These are phyloP conservation scores for Amanita inopinata DNA, from an alignment of 768 basidiomycete genomes.

Conservation along the genomic window DNA sequence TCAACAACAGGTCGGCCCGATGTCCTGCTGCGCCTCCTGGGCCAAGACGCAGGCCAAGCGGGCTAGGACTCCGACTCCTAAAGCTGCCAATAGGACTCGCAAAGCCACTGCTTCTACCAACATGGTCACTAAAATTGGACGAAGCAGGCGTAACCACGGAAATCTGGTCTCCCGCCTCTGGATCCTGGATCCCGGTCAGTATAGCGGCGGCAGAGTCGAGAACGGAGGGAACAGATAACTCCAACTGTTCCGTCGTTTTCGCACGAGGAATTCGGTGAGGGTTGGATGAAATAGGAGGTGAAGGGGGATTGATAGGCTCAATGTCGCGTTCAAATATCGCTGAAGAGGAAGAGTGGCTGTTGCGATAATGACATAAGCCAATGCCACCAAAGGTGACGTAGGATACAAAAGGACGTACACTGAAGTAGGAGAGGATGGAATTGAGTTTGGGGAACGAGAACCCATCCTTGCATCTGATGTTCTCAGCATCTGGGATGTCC, in stretches of 20 bases:
- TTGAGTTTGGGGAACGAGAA: conserved; percentile 61
- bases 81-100: conserved; percentile 64
- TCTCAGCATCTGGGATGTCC: conserved; percentile 40
- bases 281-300: conserved; percentile 30
- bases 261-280: conserved; percentile 69
- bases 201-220: conserved; percentile 76
- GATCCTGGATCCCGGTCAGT: conserved; percentile 34
- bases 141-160: conserved; percentile 49
- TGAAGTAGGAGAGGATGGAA: conserved; percentile 72
- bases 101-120: conserved; percentile 38
- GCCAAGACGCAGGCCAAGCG: conserved; percentile 24
- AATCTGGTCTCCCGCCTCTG: conserved; percentile 47
- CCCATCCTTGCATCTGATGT: conserved; percentile 34
- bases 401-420: conserved; percentile 36
- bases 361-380: background rate
- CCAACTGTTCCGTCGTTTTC: conserved; percentile 64
- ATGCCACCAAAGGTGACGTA: conserved; percentile 8
- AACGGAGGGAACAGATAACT: conserved; percentile 77
- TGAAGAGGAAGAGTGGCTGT: conserved; percentile 66
- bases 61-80: conserved; percentile 59
- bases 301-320: conserved; percentile 45
- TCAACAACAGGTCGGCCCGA: conserved; percentile 37
- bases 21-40: conserved; percentile 12
- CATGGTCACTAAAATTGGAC: conserved; percentile 11
- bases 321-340: conserved; percentile 92